Evolutionary conservation across 1,284 basidiomycete species (phyloP).

Genomic region (Puccinia coronata): DNA sequence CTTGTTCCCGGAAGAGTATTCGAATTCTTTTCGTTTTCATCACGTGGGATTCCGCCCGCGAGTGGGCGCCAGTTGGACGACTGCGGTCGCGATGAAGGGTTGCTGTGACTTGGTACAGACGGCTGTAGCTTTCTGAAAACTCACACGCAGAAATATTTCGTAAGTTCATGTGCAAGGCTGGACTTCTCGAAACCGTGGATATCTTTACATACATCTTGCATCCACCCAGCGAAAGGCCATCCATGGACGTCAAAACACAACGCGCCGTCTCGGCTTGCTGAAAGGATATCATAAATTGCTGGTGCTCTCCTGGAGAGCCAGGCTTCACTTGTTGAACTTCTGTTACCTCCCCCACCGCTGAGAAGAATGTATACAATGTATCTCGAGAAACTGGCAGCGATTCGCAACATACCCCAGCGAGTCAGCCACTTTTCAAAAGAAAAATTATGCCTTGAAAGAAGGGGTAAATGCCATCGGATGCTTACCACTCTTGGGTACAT

Average conservation of each 20-base stretch:
- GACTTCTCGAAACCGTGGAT: background rate
- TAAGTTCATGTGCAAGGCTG: background rate
- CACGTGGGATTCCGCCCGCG: background rate
- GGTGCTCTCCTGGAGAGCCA: background rate
- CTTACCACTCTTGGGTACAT: slow-evolving; percentile 19
- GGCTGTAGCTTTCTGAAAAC: slow-evolving; percentile 11
- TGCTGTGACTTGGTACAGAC: background rate
- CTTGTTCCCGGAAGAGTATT: background rate
- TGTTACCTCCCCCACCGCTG: slow-evolving; percentile 8
- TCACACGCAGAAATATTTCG: background rate
- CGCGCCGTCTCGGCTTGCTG: slow-evolving; percentile 10
- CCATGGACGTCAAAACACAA: slow-evolving; percentile 6
- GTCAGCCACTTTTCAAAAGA: background rate
- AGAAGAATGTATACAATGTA: slow-evolving; percentile 20
- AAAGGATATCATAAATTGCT: slow-evolving; percentile 25
- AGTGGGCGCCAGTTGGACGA: slow-evolving; percentile 17
- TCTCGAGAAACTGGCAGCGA: slow-evolving; percentile 1
- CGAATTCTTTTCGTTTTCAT: background rate
- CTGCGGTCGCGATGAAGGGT: background rate
- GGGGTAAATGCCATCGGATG: background rate
- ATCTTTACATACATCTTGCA: slow-evolving; percentile 3
- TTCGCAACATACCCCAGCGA: background rate
- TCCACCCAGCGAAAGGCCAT: slow-evolving; percentile 26
- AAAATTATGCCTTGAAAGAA: background rate
- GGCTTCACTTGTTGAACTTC: background rate